These are phyloP conservation scores for Colletotrichum destructivum DNA, from an alignment of 2,329 filamentous ascomycete species.

Conservation along the genomic window DNA sequence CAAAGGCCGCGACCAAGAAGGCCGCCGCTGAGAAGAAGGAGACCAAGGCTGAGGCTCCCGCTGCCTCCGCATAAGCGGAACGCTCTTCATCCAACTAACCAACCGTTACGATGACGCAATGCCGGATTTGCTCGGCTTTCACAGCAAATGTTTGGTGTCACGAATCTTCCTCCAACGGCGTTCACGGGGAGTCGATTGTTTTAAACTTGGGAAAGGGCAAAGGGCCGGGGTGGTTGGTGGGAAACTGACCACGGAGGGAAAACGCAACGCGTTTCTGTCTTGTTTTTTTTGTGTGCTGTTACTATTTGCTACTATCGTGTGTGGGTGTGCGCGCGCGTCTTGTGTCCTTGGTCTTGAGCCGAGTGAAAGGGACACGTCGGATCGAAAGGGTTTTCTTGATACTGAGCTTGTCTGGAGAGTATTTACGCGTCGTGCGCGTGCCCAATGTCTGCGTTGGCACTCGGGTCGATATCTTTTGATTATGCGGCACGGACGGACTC, in stretches of 20 bases:
- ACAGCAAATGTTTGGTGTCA: constrained; percentile 32
- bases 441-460: neutral
- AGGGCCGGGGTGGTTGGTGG: constrained; percentile 31
- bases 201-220: constrained; percentile 33
- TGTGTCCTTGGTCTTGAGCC: neutral
- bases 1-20: constrained; percentile 58
- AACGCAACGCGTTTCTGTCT: constrained; percentile 34
- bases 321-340: neutral
- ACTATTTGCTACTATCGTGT: neutral
- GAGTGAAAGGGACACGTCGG: neutral
- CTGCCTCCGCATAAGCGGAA: constrained; percentile 36
- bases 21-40: constrained; percentile 54
- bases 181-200: constrained; percentile 35
- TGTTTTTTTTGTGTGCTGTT: constrained; percentile 20
- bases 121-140: constrained; percentile 11
- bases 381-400: neutral
- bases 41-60: constrained; percentile 37
- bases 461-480: neutral
- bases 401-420: neutral
- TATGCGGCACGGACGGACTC: neutral
- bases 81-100: neutral
- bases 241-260: constrained; percentile 34
- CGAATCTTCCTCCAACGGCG: constrained; percentile 40
- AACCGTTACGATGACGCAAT: constrained; percentile 23
- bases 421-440: neutral